Evolutionary conservation across 305 asterid species (phyloP), one percentile per base, ranked within the genome.

Genomic region (Euphrasia arctica): DNA sequence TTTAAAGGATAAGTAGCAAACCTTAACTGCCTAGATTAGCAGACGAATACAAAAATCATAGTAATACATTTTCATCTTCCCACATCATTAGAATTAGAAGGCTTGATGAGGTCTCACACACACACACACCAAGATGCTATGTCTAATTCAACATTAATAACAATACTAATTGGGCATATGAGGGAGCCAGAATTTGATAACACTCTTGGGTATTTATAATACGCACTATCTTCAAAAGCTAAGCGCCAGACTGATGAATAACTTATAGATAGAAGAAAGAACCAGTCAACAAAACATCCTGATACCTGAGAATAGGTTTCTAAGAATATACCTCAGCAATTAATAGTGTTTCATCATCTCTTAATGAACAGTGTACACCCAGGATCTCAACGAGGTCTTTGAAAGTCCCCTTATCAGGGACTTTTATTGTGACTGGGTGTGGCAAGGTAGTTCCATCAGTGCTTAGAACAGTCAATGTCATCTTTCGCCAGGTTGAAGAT

Each of bases 401-500:
- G 64, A 43, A 55, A 54, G 76, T 75, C 60, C 97, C 96, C 69
- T 70, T 25, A 9, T 67, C 62, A 8, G 89, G 87, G 58, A 90
- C 88, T 39, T 74, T 69, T 57, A 90, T 39, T 32, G 89, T 82
- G 55, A 82, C 77, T 15, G 84, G 85, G 58, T 64, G 62, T 47
- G 97, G 96, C 69, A 82, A 55, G 49, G 78, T 63, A 47, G 70
- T 66, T 48, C 90, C 95, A 22, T 79, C 80, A 42, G 70, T 72
- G 82, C 84, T 82, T 70, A 85, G 56, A 32, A 90, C 72, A n/a
- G 85, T 82, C 81, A 90, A 62, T 56, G 92, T 84, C 83, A 90
- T 82, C 60, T 68, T 75, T 64, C 93, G 80, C 75, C 72, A 41
- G 27, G 75, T 65, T 6, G 83, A 73, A 60, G 84, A 79, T 70